phyloP scores from a whole-genome alignment of 805 yeast species.

The Groenewaldozyma tartarivorans region DNA sequence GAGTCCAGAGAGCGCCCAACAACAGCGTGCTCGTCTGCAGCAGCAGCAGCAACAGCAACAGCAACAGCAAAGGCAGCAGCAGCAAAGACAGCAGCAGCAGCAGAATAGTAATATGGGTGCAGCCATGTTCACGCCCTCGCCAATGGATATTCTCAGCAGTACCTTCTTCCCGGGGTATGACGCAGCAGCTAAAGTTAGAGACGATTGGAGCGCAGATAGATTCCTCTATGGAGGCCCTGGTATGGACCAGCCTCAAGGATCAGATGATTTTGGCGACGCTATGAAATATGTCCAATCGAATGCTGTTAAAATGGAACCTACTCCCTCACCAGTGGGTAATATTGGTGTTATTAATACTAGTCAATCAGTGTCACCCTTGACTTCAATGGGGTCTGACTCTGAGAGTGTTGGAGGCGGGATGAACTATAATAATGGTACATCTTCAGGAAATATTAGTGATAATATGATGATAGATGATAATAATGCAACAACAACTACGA shows the following conservation, averaged over 20 bases:
- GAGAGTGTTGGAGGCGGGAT: slow-evolving; percentile 1
- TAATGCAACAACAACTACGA: not conserved
- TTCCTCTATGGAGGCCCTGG: not conserved
- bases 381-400: no score
- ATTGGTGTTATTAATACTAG: no score
- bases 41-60: not conserved
- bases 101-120: slow-evolving; percentile 1
- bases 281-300: no score
- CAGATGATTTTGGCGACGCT: no score
- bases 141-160: slow-evolving; percentile 9
- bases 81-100: not conserved
- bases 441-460: not conserved
- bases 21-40: not conserved
- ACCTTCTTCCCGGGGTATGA: slow-evolving; percentile 2
- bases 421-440: slow-evolving; percentile 1
- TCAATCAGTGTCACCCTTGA: no score
- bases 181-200: not conserved
- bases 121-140: slow-evolving; percentile 10
- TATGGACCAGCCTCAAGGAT: no score
- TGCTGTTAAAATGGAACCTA: no score
- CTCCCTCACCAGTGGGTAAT: no score
- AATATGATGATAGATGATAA: not conserved
- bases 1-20: slow-evolving; percentile 6
- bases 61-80: not conserved
- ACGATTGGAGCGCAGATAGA: slow-evolving; percentile 4